These are phyloP conservation scores for Lipomyces sp. DNA, from an alignment of 805 yeast genomes.

Conservation along the genomic window DNA sequence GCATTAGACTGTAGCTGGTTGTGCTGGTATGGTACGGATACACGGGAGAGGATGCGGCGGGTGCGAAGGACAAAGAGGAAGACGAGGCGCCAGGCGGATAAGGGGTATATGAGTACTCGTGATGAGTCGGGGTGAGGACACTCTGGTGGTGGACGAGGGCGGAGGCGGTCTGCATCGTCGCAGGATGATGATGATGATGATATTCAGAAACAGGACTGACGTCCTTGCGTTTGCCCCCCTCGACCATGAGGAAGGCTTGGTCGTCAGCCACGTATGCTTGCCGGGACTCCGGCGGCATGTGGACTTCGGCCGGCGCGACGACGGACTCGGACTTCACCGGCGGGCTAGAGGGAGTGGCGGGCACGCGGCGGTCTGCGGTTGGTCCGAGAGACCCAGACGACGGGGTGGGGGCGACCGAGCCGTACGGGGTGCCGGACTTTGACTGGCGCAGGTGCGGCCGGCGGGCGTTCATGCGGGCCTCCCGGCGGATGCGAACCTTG, in stretches of 20 bases:
- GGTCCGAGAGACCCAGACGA: background rate
- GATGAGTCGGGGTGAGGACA: too few species aligned
- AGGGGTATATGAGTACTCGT: too few species aligned
- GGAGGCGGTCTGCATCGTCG: too few species aligned
- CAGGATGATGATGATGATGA: too few species aligned
- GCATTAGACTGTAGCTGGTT: background rate
- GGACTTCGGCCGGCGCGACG: background rate
- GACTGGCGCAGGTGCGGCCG: constrained; percentile 2
- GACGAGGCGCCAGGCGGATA: too few species aligned
- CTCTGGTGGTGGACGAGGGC: too few species aligned
- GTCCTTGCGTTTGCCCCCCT: too few species aligned
- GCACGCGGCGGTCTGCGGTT: background rate
- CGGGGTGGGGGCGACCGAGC: background rate
- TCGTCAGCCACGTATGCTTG: too few species aligned
- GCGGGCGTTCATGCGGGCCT: constrained; percentile 25
- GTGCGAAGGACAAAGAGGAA: background rate
- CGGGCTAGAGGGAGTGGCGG: background rate
- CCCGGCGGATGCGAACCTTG: constrained; percentile 35
- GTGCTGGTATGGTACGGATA: background rate
- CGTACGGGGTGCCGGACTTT: constrained; percentile 1
- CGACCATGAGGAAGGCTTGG: too few species aligned
- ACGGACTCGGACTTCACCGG: background rate
- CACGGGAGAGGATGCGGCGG: background rate
- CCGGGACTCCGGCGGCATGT: background rate
- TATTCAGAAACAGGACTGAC: too few species aligned